Percentiles rank a stretch among this genome's conserved stretches.
phyloP scores from a whole-genome alignment of 139 green algal genomes.

The Chlorella sp. region DNA sequence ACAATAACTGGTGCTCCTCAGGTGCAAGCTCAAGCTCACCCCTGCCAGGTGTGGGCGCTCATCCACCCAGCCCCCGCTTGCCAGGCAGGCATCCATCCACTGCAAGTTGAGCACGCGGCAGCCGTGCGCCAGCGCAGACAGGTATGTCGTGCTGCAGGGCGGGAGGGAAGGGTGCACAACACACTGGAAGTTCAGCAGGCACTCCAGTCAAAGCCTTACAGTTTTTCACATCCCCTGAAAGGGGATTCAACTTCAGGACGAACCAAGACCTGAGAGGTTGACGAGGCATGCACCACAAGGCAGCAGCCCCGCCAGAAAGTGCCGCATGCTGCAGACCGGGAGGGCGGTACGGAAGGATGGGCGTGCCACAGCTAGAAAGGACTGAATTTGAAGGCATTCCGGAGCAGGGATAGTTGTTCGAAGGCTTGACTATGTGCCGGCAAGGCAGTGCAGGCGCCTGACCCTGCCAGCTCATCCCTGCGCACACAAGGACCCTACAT shows the following conservation, averaged over 20 bases:
- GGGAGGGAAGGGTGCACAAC: background rate
- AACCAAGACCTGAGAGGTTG: too few species aligned
- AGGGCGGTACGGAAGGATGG: background rate
- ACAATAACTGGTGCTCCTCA: background rate
- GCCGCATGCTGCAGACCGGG: background rate
- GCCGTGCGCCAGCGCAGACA: slow-evolving; percentile 46
- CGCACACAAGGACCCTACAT: background rate
- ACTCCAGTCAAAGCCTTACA: background rate
- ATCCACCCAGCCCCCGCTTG: slow-evolving; percentile 27
- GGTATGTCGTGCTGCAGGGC: slow-evolving; percentile 41
- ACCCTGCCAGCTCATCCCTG: background rate
- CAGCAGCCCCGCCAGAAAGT: background rate
- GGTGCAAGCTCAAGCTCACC: background rate
- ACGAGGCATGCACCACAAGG: too few species aligned
- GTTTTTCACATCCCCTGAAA: too few species aligned
- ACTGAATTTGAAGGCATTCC: too few species aligned
- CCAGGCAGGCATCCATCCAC: slow-evolving; percentile 51
- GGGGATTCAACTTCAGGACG: too few species aligned
- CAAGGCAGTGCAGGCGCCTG: background rate
- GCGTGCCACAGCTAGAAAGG: too few species aligned
- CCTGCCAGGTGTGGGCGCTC: slow-evolving; percentile 46
- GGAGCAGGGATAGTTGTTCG: too few species aligned
- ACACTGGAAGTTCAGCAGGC: background rate
- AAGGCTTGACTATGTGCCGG: background rate
- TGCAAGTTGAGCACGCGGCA: slow-evolving; percentile 48